Base-by-base conservation (phyloP, 2,329 filamentous ascomycete genomes). In the Coniella lustricola region DNA sequence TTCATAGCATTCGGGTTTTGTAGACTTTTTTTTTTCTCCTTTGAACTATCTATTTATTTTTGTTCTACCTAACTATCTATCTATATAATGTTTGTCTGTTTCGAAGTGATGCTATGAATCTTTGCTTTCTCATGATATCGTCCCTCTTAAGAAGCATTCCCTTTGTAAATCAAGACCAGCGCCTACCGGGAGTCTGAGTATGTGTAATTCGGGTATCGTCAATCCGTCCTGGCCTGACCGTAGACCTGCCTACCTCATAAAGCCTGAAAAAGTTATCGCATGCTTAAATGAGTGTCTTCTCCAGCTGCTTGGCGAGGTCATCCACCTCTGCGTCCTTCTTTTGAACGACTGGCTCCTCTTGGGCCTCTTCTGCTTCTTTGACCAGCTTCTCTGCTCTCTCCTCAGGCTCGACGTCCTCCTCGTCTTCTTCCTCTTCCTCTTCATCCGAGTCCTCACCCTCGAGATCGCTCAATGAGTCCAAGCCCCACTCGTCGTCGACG, bases 401-500 rank as follows among this genome's bases (percentile, higher is more conserved):
- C 63, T 84, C 74, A 18, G 74, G 67, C 57, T 80, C 73, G 18
- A 73, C 68, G 35, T 72, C 69, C 33, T 74, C 72, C 41, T 75
- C 80, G 44, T 84, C 81, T 16, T 85, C 84, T 7, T 84, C 83
- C 1, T 82, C 82, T 7, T 81, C 82, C 7, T 82, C 81, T 20
- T 83, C 84, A 3, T 84, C 82, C 20, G 84, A 81, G 4, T 87
- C 82, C 1, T 80, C 84, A 50, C 89, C 87, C 58, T 91, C 87
- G 2, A 96, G 80, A 57, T 96, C 90, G 58, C 85, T 86, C 38
- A 95, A 77, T 61, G 86, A 86, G 62, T 95, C 91, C 20, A 96
- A 67, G 35, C 87, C 87, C 87, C 87, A 93, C 20, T 82, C 79
- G 53, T 90, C 85, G 65, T 95, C 90, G 37, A 85, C 76, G 33